phyloP scores from a whole-genome alignment of 768 basidiomycete species.

The Russula sp. region DNA sequence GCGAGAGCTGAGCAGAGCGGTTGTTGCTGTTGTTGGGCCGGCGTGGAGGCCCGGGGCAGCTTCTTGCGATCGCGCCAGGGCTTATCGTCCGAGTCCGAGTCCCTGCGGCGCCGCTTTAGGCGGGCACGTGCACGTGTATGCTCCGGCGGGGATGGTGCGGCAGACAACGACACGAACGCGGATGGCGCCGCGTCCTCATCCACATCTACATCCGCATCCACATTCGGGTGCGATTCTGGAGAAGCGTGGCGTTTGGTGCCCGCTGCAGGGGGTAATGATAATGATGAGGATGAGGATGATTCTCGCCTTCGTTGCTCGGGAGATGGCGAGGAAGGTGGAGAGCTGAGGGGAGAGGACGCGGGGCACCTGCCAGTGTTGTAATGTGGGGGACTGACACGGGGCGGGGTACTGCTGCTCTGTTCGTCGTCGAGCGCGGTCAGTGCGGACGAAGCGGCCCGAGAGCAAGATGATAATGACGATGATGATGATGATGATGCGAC shows the following conservation, averaged over 20 bases:
- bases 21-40: background rate
- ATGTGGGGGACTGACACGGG: background rate
- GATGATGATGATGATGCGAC: too few relatives aligned
- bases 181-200: too few relatives aligned
- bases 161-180: background rate
- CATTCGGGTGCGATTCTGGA: background rate
- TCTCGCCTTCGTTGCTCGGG: background rate
- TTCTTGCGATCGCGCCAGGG: conserved; percentile 10
- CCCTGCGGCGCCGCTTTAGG: conserved; percentile 9
- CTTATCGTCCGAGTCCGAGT: conserved; percentile 4
- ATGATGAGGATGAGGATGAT: background rate
- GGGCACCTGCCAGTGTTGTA: background rate
- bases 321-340: conserved; percentile 13
- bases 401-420: background rate
- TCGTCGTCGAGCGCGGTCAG: background rate
- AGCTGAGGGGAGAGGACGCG: conserved; percentile 16
- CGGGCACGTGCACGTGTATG: background rate
- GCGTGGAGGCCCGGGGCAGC: background rate
- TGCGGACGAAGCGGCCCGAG: conserved; percentile 10
- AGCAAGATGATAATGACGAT: background rate
- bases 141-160: background rate
- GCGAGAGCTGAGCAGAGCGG: too few relatives aligned
- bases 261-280: background rate
- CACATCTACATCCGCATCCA: background rate
- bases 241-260: background rate